Conservation (phyloP, 2,329 filamentous ascomycete genomes). For the Arthroderma sp. region DNA sequence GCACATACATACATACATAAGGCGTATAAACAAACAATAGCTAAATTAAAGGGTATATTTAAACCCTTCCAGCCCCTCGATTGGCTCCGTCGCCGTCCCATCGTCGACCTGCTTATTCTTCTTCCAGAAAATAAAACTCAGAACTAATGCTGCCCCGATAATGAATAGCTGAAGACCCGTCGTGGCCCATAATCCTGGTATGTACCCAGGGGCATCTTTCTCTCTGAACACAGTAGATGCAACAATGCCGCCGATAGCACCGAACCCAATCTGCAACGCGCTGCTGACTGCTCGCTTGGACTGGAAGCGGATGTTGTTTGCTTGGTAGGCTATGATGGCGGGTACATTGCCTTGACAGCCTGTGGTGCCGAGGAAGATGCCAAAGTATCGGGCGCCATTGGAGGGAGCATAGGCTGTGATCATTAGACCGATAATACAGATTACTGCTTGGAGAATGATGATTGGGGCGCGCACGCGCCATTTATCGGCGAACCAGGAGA, state of each 20-base stretch:
- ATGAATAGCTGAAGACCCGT: slow-evolving; percentile 8
- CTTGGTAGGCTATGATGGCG: slow-evolving; percentile 57
- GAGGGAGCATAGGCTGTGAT: slow-evolving; percentile 53
- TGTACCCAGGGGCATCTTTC: slow-evolving; percentile 15
- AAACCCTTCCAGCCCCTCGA: slow-evolving; percentile 23
- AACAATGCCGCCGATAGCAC: slow-evolving; percentile 14
- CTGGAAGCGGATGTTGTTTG: slow-evolving; percentile 56
- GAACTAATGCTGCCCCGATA: slow-evolving; percentile 15
- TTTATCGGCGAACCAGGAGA: slow-evolving; percentile 51
- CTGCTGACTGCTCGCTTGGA: slow-evolving; percentile 16
- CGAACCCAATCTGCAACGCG: slow-evolving; percentile 12
- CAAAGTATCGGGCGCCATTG: slow-evolving; percentile 50
- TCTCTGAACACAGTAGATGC: slow-evolving; percentile 13
- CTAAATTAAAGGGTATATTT: slow-evolving; percentile 28
- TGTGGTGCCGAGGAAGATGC: slow-evolving; percentile 55
- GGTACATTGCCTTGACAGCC: slow-evolving; percentile 63
- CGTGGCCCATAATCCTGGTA: slow-evolving; percentile 13
- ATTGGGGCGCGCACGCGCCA: slow-evolving; percentile 51
- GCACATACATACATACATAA: slow-evolving; percentile 9
- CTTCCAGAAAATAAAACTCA: slow-evolving; percentile 18
- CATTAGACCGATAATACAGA: slow-evolving; percentile 52
- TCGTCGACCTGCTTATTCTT: slow-evolving; percentile 21
- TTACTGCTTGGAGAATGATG: slow-evolving; percentile 48
- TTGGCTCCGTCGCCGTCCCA: slow-evolving; percentile 22
- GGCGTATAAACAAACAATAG: slow-evolving; percentile 19